Evolutionary conservation across 208 protist genomes (phyloP).

Genomic region (Leishmania braziliensis): DNA sequence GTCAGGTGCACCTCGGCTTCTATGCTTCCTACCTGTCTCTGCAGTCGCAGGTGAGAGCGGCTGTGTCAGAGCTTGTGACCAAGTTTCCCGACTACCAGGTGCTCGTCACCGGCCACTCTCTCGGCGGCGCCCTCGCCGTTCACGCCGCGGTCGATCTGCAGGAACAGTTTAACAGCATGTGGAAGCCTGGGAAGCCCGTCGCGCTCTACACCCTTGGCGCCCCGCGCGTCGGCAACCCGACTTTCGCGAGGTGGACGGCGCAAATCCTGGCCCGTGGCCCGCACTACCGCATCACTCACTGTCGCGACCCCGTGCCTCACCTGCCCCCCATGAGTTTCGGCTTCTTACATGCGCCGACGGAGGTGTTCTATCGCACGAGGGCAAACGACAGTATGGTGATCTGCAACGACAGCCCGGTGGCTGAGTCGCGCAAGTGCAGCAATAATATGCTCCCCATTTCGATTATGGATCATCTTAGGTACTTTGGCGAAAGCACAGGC

Average conservation of each 20-base stretch:
- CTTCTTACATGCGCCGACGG: slow-evolving; percentile 43
- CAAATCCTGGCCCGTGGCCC: slow-evolving; percentile 22
- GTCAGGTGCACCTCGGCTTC: slow-evolving; percentile 66
- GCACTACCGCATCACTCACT: slow-evolving; percentile 61
- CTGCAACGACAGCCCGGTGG: slow-evolving; percentile 38
- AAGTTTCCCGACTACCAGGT: slow-evolving; percentile 32
- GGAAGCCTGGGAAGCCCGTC: slow-evolving; percentile 14
- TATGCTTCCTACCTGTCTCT: slow-evolving; percentile 40
- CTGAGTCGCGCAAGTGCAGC: slow-evolving; percentile 49
- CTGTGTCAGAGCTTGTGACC: slow-evolving; percentile 31
- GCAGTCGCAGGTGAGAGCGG: slow-evolving; percentile 16
- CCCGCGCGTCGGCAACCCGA: slow-evolving; percentile 60
- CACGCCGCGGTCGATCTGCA: slow-evolving; percentile 48
- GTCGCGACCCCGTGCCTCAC: slow-evolving; percentile 58
- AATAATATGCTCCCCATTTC: slow-evolving; percentile 24
- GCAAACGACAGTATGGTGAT: slow-evolving; percentile 7
- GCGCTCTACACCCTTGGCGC: slow-evolving; percentile 70
- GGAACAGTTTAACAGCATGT: slow-evolving; percentile 5
- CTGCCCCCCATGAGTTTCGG: slow-evolving; percentile 37
- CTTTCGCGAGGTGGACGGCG: slow-evolving; percentile 38
- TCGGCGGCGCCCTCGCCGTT: slow-evolving; percentile 66
- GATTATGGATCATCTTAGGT: slow-evolving; percentile 49
- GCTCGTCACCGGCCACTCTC: slow-evolving; percentile 74
- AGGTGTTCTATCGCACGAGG: slow-evolving; percentile 43
- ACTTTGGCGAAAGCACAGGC: slow-evolving; percentile 39